phyloP scores from a whole-genome alignment of 495 filamentous ascomycete genomes.

The Xylaria palmicola region DNA sequence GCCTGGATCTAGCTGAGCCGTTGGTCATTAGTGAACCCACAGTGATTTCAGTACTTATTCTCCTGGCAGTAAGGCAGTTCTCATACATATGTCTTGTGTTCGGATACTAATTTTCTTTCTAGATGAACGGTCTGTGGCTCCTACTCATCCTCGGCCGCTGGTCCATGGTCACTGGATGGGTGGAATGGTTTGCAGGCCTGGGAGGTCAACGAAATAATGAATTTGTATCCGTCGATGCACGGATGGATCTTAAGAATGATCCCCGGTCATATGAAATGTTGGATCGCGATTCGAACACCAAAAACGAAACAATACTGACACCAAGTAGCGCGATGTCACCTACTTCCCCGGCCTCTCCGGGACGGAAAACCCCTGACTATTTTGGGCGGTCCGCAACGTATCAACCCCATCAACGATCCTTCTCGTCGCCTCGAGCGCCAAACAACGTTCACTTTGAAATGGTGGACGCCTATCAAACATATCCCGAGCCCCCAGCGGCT shows the following conservation, averaged over 20 bases:
- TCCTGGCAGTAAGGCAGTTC: conserved; percentile 65
- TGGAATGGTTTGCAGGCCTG: conserved; percentile 51
- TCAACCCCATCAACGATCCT: conserved; percentile 45
- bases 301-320: conserved; percentile 45
- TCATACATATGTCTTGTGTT: neutral
- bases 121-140: conserved; percentile 84
- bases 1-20: conserved; percentile 54
- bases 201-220: conserved; percentile 56
- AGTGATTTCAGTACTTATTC: conserved; percentile 74
- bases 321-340: conserved; percentile 45
- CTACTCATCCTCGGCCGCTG: conserved; percentile 76
- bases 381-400: conserved; percentile 48
- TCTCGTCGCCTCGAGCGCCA: conserved; percentile 47
- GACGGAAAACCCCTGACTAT: conserved; percentile 47
- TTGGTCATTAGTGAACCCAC: conserved; percentile 72
- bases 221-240: conserved; percentile 86
- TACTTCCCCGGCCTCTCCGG: conserved; percentile 24
- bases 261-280: conserved; percentile 83
- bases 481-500: conserved; percentile 15
- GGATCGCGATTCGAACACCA: conserved; percentile 48
- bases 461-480: conserved; percentile 31
- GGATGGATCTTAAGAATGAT: conserved; percentile 59
- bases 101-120: conserved; percentile 5
- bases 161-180: conserved; percentile 83
- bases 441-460: conserved; percentile 41